Conservation (phyloP, 164 flowering plant species). For the Vitis amurensis region DNA sequence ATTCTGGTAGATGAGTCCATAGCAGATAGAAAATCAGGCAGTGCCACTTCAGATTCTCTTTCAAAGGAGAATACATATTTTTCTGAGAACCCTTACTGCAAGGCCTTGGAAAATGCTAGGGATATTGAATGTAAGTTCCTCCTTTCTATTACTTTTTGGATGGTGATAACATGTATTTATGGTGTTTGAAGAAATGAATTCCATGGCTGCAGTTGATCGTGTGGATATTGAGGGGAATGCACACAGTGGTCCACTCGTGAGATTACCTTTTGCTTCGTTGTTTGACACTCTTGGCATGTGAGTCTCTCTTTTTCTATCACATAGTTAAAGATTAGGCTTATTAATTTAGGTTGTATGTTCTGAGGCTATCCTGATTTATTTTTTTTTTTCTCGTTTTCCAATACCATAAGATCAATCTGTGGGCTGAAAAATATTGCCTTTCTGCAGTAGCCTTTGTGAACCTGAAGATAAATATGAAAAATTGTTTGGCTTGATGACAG, state of each 20-base stretch:
- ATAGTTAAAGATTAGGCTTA: neutral
- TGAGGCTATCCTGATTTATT: too few species aligned
- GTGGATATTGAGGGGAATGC: conserved; percentile 81
- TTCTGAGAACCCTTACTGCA: conserved; percentile 71
- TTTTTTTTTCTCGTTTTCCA: neutral
- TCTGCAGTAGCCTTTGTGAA: neutral
- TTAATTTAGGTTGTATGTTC: neutral
- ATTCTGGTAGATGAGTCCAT: conserved; percentile 33
- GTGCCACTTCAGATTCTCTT: conserved; percentile 44
- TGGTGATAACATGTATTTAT: neutral
- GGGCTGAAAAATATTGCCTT: neutral
- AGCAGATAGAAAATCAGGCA: conserved; percentile 38
- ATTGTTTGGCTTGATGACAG: neutral
- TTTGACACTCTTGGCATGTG: conserved; percentile 93
- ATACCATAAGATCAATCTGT: neutral
- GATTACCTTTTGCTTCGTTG: conserved; percentile 87
- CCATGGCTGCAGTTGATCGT: conserved; percentile 73
- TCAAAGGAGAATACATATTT: conserved; percentile 49
- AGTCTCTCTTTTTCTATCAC: conserved; percentile 29
- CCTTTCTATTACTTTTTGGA: conserved; percentile 4
- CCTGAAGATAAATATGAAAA: neutral
- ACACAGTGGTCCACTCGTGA: conserved; percentile 64
- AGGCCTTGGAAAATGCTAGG: conserved; percentile 75
- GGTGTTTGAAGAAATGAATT: conserved; percentile 1
- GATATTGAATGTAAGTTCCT: conserved; percentile 80